Conservation (phyloP, 352 stramenopile genomes). For the Phytophthora sansomeana region DNA sequence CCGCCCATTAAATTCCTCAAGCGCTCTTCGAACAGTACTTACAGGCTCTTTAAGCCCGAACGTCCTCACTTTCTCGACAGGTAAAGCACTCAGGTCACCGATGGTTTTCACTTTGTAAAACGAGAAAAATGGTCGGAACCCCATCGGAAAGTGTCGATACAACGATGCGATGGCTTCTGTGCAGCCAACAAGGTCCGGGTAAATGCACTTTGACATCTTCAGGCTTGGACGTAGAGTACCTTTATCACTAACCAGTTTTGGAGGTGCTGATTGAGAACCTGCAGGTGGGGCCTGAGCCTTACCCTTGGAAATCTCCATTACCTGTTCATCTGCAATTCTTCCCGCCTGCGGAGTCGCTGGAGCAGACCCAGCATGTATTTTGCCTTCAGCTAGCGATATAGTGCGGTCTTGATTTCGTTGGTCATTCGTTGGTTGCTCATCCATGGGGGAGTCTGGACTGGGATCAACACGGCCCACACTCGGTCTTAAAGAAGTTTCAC, state of each 20-base stretch:
- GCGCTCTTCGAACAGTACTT: slow-evolving; percentile 54
- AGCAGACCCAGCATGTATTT: not conserved
- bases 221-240: slow-evolving; percentile 11
- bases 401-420: not conserved
- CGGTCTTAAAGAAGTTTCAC: slow-evolving; percentile 11
- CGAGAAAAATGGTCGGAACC: slow-evolving; percentile 61
- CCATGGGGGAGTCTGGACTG: slow-evolving; percentile 12
- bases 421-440: not conserved
- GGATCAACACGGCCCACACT: slow-evolving; percentile 11
- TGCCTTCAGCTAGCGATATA: not conserved
- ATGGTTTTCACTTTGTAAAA: slow-evolving; percentile 80
- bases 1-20: slow-evolving; percentile 60
- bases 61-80: slow-evolving; percentile 55
- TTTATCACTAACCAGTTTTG: slow-evolving; percentile 12
- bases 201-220: slow-evolving; percentile 40
- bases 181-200: slow-evolving; percentile 53
- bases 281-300: slow-evolving; percentile 2
- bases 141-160: slow-evolving; percentile 60
- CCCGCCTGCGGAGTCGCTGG: slow-evolving; percentile 5
- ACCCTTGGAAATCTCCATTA: not conserved
- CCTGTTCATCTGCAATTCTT: not conserved
- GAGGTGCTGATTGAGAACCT: slow-evolving; percentile 24
- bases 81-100: slow-evolving; percentile 65
- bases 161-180: slow-evolving; percentile 58
- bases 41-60: slow-evolving; percentile 73